Conservation (phyloP, 2,329 filamentous ascomycete species). For the Talaromyces sp. region DNA sequence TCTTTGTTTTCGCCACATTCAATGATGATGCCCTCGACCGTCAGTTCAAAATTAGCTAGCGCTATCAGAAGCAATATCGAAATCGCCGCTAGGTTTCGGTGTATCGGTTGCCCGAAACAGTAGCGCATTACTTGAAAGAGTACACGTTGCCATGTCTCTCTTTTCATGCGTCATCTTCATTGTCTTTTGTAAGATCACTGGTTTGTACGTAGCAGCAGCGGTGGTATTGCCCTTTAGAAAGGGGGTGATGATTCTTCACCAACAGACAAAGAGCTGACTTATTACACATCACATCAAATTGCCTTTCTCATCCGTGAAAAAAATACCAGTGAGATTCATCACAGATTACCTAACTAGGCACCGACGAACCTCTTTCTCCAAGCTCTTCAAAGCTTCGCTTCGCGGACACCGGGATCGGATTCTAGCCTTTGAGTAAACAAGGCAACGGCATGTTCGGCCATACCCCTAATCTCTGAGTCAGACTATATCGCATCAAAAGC, state of each 20-base stretch:
- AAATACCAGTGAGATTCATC: no score
- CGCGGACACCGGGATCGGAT: background rate
- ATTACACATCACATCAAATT: background rate
- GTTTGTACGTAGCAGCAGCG: background rate
- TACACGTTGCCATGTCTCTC: background rate
- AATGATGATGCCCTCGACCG: background rate
- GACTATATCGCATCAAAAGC: background rate
- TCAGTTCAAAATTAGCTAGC: background rate
- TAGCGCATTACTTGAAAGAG: background rate
- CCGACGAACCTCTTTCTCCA: background rate
- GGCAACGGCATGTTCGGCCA: conserved; percentile 17
- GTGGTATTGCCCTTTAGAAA: background rate
- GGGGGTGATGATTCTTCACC: background rate
- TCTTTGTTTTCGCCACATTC: background rate
- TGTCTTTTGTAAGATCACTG: background rate
- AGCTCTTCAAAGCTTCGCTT: conserved; percentile 10
- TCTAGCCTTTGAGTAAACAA: conserved; percentile 5
- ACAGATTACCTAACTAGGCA: background rate
- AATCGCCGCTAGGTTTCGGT: background rate
- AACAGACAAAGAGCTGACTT: background rate
- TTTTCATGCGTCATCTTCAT: background rate
- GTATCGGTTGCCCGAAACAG: background rate
- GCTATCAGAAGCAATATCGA: background rate
- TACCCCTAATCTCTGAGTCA: conserved; percentile 15
- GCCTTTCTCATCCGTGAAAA: background rate